Conservation (phyloP, 2,329 filamentous ascomycete species). For the Cladophialophora exuberans region DNA sequence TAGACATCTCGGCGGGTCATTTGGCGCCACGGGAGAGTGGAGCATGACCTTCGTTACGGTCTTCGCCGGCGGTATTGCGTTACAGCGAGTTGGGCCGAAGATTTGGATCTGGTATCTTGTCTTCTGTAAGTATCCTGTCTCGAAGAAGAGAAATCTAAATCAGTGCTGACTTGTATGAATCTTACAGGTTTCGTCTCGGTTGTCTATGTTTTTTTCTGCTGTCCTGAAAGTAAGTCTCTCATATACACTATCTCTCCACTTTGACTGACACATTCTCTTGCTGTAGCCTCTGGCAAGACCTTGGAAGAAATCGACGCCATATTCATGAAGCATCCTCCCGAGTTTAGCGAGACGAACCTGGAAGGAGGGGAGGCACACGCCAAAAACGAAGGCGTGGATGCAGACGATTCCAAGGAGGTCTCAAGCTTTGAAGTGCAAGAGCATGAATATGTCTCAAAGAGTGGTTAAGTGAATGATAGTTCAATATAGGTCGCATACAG, state of each 20-base stretch:
- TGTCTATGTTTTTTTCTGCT: constrained; percentile 62
- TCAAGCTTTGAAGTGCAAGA: no score
- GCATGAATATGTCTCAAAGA: no score
- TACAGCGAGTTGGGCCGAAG: constrained; percentile 36
- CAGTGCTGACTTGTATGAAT: not conserved
- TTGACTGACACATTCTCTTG: not conserved
- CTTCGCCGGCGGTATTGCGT: constrained; percentile 61
- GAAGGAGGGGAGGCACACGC: no score
- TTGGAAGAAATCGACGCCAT: constrained; percentile 73
- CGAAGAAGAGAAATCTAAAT: no score
- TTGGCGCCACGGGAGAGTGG: constrained; percentile 68
- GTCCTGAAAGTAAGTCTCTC: constrained; percentile 55
- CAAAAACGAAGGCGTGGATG: no score
- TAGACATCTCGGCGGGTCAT: constrained; percentile 73
- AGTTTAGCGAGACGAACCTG: no score
- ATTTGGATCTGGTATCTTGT: constrained; percentile 53
- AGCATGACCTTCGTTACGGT: constrained; percentile 79
- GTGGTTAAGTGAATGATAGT: no score
- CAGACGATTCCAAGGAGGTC: no score
- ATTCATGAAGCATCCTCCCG: constrained; percentile 52
- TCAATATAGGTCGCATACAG: no score
- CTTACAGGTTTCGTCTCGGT: constrained; percentile 46
- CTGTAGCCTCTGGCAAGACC: constrained; percentile 51
- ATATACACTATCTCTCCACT: not conserved
- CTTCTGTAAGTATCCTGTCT: constrained; percentile 35